Conservation (phyloP, 352 stramenopile genomes). For the Phytophthora litchii region DNA sequence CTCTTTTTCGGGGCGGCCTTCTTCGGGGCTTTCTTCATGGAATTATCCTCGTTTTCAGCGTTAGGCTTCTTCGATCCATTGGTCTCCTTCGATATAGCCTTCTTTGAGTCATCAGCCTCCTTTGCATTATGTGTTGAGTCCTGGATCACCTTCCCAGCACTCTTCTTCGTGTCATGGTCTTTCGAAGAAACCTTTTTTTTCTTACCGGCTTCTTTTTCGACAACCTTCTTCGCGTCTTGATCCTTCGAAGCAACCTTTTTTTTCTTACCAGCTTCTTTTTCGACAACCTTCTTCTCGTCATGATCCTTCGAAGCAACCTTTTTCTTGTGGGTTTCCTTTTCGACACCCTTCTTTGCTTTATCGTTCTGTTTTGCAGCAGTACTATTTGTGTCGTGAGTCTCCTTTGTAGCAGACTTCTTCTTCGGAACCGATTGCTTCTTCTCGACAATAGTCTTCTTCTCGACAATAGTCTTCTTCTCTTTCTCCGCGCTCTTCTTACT, state of each 20-base stretch:
- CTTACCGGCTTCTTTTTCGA: no score
- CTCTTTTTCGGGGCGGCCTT: constrained; percentile 36
- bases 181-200: no score
- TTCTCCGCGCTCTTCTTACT: constrained; percentile 21
- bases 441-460: constrained; percentile 3
- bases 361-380: no score
- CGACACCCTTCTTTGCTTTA: no score
- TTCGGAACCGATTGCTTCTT: constrained; percentile 24
- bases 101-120: constrained; percentile 16
- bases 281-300: no score
- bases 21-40: constrained; percentile 17
- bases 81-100: constrained; percentile 5
- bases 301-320: no score
- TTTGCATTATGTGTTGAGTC: constrained; percentile 13
- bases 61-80: constrained; percentile 10
- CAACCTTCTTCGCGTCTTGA: no score
- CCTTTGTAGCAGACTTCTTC: constrained; percentile 3
- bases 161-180: no score
- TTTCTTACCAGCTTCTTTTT: no score
- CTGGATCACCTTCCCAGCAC: constrained; percentile 12
- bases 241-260: neutral
- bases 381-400: neutral
- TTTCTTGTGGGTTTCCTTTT: no score
- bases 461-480: constrained; percentile 8
- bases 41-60: constrained; percentile 8